Evolutionary conservation across 1,139 yeast genomes (phyloP).

Genomic region (Geotrichum australiense): DNA sequence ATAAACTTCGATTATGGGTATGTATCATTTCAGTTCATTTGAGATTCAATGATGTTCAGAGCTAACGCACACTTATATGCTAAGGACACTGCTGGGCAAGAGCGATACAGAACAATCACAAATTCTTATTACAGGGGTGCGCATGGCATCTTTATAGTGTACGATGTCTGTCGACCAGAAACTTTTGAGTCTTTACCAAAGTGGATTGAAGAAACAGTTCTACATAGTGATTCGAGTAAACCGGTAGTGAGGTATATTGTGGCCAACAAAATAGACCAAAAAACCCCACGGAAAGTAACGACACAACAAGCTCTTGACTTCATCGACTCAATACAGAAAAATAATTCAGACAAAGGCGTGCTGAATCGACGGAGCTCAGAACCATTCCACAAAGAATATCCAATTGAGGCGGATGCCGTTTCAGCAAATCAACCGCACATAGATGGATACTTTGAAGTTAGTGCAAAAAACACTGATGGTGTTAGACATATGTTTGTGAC

Average conservation of each 20-base stretch:
- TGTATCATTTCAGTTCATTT: slow-evolving; percentile 1
- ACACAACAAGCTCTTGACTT: slow-evolving; percentile 11
- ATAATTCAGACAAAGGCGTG: slow-evolving; percentile 24
- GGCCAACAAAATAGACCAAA: slow-evolving; percentile 39
- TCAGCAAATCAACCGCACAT: slow-evolving; percentile 22
- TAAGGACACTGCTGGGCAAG: slow-evolving; percentile 97
- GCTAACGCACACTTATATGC: not conserved
- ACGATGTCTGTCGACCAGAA: slow-evolving; percentile 92
- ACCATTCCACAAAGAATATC: slow-evolving; percentile 13
- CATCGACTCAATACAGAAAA: slow-evolving; percentile 10
- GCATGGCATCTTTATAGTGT: slow-evolving; percentile 92
- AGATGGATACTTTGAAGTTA: slow-evolving; percentile 33
- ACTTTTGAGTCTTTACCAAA: slow-evolving; percentile 51
- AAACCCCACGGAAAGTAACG: slow-evolving; percentile 21
- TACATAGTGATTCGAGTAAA: slow-evolving; percentile 9
- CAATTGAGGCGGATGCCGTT: not conserved
- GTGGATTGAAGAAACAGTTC: slow-evolving; percentile 20
- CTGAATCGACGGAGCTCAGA: slow-evolving; percentile 14
- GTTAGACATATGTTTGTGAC: slow-evolving; percentile 17
- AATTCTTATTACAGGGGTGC: slow-evolving; percentile 98
- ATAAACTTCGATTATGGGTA: slow-evolving; percentile 16
- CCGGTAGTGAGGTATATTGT: slow-evolving; percentile 36
- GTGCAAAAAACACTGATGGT: slow-evolving; percentile 16
- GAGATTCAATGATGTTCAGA: not conserved
- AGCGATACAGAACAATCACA: slow-evolving; percentile 94